Percentiles rank a stretch among this genome's conserved stretches.
Evolutionary conservation across 179 eudicot genomes (phyloP).

Genomic region (Silene vulgaris): DNA sequence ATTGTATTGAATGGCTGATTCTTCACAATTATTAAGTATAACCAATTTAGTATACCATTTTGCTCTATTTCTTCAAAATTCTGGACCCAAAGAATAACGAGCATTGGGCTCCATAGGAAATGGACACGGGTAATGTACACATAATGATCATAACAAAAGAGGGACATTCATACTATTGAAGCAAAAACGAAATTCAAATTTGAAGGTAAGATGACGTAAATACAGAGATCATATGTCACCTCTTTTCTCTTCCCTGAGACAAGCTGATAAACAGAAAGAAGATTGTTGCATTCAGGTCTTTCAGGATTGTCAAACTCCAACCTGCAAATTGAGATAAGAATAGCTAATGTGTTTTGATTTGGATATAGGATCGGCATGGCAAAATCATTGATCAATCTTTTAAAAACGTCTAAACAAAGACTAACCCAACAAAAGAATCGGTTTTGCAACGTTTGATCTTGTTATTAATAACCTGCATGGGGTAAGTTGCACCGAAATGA

Average conservation of each 20-base stretch:
- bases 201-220: neutral
- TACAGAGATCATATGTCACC: conserved; percentile 33
- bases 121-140: neutral
- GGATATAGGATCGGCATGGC: neutral
- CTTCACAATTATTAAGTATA: neutral
- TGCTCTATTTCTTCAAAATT: neutral
- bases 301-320: conserved; percentile 81
- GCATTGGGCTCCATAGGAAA: neutral
- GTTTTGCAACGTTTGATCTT: conserved; percentile 98
- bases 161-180: neutral
- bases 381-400: neutral
- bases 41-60: neutral
- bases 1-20: neutral
- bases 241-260: conserved; percentile 79
- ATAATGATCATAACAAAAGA: neutral
- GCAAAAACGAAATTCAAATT: neutral
- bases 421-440: conserved; percentile 76
- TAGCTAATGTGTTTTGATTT: neutral
- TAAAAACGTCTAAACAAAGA: conserved; percentile 12
- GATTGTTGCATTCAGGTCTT: conserved; percentile 95
- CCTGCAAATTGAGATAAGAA: conserved; percentile 34
- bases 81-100: neutral
- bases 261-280: conserved; percentile 82
- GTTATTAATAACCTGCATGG: conserved; percentile 66
- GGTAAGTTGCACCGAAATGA: conserved; percentile 2